phyloP scores from a whole-genome alignment of 2,329 filamentous ascomycete species.

The Ceratocystis albifundus region DNA sequence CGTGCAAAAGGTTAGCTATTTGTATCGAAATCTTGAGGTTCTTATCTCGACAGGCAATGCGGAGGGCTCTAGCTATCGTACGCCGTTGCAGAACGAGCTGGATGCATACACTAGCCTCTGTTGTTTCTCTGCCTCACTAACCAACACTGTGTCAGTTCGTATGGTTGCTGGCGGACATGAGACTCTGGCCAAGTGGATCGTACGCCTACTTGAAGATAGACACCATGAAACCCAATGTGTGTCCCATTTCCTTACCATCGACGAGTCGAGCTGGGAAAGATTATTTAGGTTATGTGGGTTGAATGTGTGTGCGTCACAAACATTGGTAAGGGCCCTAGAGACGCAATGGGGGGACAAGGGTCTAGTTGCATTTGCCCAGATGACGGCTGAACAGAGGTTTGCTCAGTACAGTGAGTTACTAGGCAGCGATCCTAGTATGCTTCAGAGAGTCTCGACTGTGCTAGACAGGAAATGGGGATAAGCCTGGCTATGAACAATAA shows the following conservation, averaged over 20 bases:
- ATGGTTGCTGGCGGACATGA: conserved; percentile 42
- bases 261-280: conserved; percentile 34
- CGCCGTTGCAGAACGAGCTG: conserved; percentile 31
- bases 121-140: conserved; percentile 37
- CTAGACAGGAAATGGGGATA: neutral
- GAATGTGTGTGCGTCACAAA: conserved; percentile 32
- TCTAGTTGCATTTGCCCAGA: conserved; percentile 29
- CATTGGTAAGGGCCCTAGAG: conserved; percentile 28
- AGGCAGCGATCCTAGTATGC: conserved; percentile 24
- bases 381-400: conserved; percentile 27
- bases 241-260: conserved; percentile 31
- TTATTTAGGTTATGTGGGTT: conserved; percentile 32
- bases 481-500: neutral
- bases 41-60: neutral
- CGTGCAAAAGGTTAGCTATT: conserved; percentile 39
- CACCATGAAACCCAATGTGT: conserved; percentile 27
- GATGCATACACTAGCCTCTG: conserved; percentile 40
- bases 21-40: conserved; percentile 43
- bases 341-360: conserved; percentile 27
- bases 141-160: conserved; percentile 32
- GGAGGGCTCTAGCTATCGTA: conserved; percentile 33
- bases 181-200: conserved; percentile 44
- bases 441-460: neutral
- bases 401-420: conserved; percentile 27
- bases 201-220: conserved; percentile 41